phyloP scores from a whole-genome alignment of 2,329 filamentous ascomycete species.

The Xylaria digitata region DNA sequence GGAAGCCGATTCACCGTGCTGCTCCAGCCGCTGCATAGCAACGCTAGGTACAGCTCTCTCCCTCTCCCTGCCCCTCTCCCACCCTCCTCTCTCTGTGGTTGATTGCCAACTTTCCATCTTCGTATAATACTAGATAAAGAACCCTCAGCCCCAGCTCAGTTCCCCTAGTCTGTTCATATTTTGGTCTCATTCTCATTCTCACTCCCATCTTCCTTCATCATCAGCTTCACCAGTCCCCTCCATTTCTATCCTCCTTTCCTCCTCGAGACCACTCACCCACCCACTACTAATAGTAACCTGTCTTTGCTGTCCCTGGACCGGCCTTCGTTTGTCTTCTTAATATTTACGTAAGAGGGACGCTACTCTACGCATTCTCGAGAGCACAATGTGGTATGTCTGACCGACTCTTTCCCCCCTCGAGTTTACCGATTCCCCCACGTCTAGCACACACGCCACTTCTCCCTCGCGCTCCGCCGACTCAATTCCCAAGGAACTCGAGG shows the following conservation, averaged over 20 bases:
- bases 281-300: conserved; percentile 5
- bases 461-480: conserved; percentile 32
- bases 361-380: conserved; percentile 26
- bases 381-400: conserved; percentile 52
- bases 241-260: conserved; percentile 29
- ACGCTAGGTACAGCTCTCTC: conserved; percentile 20
- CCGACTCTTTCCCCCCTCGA: conserved; percentile 29
- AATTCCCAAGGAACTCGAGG: not conserved
- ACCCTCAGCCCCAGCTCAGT: conserved; percentile 38
- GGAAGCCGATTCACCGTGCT: conserved; percentile 31
- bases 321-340: conserved; percentile 31
- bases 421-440: conserved; percentile 18
- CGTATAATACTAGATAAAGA: conserved; percentile 37
- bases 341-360: conserved; percentile 34
- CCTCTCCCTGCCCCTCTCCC: too few species aligned
- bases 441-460: conserved; percentile 1
- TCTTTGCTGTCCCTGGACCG: conserved; percentile 22
- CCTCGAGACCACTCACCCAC: conserved; percentile 3
- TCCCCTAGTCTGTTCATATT: conserved; percentile 37
- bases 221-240: conserved; percentile 12
- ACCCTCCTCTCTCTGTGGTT: too few species aligned
- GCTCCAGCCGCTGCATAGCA: conserved; percentile 39
- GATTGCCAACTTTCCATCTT: conserved; percentile 32
- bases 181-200: conserved; percentile 40
- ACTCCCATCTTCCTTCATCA: conserved; percentile 23